Evolutionary conservation across 495 filamentous ascomycete species (phyloP).

Genomic region (Aspergillus egyptiacus): DNA sequence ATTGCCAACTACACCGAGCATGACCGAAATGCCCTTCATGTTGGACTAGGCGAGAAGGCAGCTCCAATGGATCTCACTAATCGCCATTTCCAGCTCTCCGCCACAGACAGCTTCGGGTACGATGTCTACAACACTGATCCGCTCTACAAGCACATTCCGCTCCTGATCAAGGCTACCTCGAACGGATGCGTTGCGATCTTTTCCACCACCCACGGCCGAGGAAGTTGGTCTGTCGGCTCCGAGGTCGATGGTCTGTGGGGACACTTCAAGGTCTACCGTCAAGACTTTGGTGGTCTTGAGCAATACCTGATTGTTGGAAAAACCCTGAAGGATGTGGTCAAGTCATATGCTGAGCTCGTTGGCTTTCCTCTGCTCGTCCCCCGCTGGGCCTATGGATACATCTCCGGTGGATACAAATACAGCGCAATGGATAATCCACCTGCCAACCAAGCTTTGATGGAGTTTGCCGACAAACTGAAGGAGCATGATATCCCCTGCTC

Average conservation of each 20-base stretch:
- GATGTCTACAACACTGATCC: conserved; percentile 65
- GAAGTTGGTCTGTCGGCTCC: conserved; percentile 59
- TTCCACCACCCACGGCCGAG: conserved; percentile 56
- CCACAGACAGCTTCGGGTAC: conserved; percentile 65
- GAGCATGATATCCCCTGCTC: conserved; percentile 63
- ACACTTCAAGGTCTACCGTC: conserved; percentile 63
- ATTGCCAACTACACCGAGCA: conserved; percentile 56
- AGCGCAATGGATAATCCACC: conserved; percentile 57
- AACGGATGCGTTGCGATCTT: conserved; percentile 59
- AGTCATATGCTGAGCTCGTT: conserved; percentile 57
- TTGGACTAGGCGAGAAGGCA: conserved; percentile 64
- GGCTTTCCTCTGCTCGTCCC: conserved; percentile 60
- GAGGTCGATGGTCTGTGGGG: conserved; percentile 69
- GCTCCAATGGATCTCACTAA: conserved; percentile 66
- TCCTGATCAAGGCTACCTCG: conserved; percentile 57
- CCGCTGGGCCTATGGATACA: conserved; percentile 63
- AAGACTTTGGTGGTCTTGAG: conserved; percentile 64
- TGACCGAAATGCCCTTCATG: conserved; percentile 52
- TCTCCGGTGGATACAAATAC: conserved; percentile 66
- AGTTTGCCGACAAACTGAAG: conserved; percentile 54
- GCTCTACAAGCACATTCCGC: conserved; percentile 66
- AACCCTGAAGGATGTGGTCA: conserved; percentile 57
- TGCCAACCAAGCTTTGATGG: conserved; percentile 51
- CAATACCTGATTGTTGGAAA: conserved; percentile 62
- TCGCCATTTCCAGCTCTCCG: conserved; percentile 57